Evolutionary conservation across 768 basidiomycete genomes (phyloP).

Genomic region (Rhizopogon rudus): DNA sequence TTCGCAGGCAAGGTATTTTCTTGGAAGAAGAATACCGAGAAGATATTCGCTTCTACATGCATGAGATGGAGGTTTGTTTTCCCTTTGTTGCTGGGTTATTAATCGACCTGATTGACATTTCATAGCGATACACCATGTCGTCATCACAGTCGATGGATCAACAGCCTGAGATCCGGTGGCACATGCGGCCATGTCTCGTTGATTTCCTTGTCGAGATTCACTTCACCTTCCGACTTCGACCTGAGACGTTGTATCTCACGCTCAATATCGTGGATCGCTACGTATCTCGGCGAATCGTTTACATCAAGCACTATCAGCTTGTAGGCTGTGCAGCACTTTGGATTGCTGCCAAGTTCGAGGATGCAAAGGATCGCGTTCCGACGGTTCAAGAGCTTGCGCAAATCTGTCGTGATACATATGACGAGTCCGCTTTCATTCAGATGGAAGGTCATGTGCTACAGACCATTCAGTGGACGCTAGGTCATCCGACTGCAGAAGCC

Average conservation of each 20-base stretch:
- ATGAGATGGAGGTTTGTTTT: conserved; percentile 91
- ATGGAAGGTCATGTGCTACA: conserved; percentile 98
- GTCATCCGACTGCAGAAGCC: conserved; percentile 96
- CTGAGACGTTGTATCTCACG: conserved; percentile 97
- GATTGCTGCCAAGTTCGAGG: conserved; percentile 99
- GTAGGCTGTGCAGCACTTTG: conserved; percentile 98
- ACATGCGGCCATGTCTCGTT: conserved; percentile 98
- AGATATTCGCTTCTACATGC: conserved; percentile 93
- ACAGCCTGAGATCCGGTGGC: conserved; percentile 98
- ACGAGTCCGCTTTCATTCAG: conserved; percentile 96
- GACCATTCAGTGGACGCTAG: conserved; percentile 94
- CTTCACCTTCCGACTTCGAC: conserved; percentile 94
- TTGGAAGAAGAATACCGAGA: conserved; percentile 95
- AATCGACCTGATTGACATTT: neutral
- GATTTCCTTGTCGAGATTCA: conserved; percentile 99
- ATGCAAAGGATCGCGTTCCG: conserved; percentile 97
- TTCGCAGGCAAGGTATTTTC: conserved; percentile 68
- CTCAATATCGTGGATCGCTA: conserved; percentile 99
- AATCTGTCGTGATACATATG: conserved; percentile 95
- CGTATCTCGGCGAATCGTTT: conserved; percentile 96
- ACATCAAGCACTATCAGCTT: conserved; percentile 98
- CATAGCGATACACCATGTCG: conserved; percentile 78
- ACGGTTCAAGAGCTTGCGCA: conserved; percentile 91
- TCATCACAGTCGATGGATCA: conserved; percentile 97
- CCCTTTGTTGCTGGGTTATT: conserved; percentile 2